Evolutionary conservation across 2,329 filamentous ascomycete species (phyloP), one percentile per base, ranked within the genome.

Genomic region (Triangularia verruculosa): DNA sequence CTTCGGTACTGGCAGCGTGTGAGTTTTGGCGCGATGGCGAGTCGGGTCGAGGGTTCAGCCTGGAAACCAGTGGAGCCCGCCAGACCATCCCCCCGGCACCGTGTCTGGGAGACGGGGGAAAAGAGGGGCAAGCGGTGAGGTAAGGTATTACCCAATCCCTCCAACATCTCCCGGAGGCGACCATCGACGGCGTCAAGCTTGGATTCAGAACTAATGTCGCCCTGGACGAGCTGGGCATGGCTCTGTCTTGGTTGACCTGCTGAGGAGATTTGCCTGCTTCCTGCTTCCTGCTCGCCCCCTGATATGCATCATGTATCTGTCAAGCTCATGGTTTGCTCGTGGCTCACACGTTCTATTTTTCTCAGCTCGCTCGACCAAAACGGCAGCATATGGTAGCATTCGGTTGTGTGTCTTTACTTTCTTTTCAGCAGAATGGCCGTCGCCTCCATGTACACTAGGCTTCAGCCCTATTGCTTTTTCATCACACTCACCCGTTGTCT

Each of bases 1-100:
- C 57, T 59, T 47, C 57, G 58, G 59, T 32, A 56, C 32, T 59
- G 64, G 51, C 54, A 61, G 57, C 59, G 24, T 34, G 34, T 34
- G 17, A n/a, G 25, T 30, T 57, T 43, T 59, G 27, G 55, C 55
- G 43, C 60, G 22, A 57, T 62, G 32, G 55, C 61, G 55, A 59
- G 61, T 66, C 58, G 64, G 52, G 30, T 59, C 25, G 30, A 57
- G 28, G 64, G 47, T 61, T 64, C 64, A 66, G 61, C 64, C 61
- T 59, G 63, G 64, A 24, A 57, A 32, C 3, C n/a, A 43, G 61
- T 66, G 64, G 64, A 57, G 51, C n/a, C 39, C 30, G 30, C 13
- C 30, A 8, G 9, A 56, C 22, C 22, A 57, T 30, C 17, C 27
- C 53, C 28, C 27, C 22, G 53, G 24, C 27, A 28, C 22, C 25